Base-by-base conservation (phyloP, 2,329 filamentous ascomycete genomes). In the Chaetothyriales sp. region DNA sequence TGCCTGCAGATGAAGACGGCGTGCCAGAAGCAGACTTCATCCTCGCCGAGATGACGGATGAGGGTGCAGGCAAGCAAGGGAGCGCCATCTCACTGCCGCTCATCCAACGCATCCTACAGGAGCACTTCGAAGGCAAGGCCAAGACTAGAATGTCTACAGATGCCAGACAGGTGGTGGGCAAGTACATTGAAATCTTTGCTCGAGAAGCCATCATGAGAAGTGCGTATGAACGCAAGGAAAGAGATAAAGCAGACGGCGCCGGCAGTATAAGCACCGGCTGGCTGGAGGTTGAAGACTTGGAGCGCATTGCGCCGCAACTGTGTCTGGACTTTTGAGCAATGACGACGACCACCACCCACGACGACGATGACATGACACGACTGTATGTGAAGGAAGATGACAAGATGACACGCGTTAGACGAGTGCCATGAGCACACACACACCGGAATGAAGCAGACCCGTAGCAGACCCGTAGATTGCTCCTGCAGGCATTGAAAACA, bases 131-230 rank as follows among this genome's bases (percentile, higher is more conserved):
- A 45, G 69, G 83, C 59, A 74, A 76, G 53, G 77, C 83, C 47
- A 75, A 77, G 51, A 89, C 84, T 20, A 75, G 83, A 58, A 80
- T 95, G 57, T 81, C 81, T 6, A 81, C 79, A 60, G 84, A 88
- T 61, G 87, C 87, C 3, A 86, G 89, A 64, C 75, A 71, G 5
- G 78, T 88, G 1, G 77, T 89, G 52, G 83, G 80, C 12, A 87
- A 83, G 68, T 96, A 96, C 64, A 76, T 95, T 66, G 87, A 95
- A 66, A 79, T 90, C 0, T 96, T 95, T 68, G 84, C 95, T 49
- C 76, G 84, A 55, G 90, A 96, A 70, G 86, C 87, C 1, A 80
- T 96, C 63, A 86, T 87, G 15, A 70, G 90, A 62, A 81, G 86
- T 42, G 78, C 81, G 8, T 79, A 80, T 52, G 84, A 86, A 71